Evolutionary conservation across 164 flowering plant species (phyloP).

Genomic region (Platanus orientalis): DNA sequence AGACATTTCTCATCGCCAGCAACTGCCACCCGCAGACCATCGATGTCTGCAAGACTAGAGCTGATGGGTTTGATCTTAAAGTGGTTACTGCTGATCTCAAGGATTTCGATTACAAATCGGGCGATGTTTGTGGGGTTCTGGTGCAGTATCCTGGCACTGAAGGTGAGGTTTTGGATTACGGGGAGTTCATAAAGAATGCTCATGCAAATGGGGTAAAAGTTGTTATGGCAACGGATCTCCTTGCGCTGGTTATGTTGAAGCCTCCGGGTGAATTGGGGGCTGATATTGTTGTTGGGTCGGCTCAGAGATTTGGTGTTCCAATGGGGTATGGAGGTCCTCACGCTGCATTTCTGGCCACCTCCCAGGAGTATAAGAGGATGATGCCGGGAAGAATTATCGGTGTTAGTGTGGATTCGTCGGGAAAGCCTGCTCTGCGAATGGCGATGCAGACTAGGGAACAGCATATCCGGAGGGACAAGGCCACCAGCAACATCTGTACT

Average conservation of each 20-base stretch:
- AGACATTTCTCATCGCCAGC: constrained; percentile 81
- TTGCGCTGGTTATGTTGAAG: constrained; percentile 89
- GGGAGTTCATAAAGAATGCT: constrained; percentile 79
- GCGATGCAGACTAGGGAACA: constrained; percentile 99
- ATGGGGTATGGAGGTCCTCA: constrained; percentile 99
- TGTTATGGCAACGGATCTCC: constrained; percentile 88
- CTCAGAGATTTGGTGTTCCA: constrained; percentile 97
- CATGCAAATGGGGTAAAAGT: constrained; percentile 97
- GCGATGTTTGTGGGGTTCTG: constrained; percentile 97
- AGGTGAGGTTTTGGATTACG: constrained; percentile 86
- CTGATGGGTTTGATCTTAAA: constrained; percentile 78
- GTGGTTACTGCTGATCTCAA: constrained; percentile 65
- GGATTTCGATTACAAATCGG: constrained; percentile 68
- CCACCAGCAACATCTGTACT: constrained; percentile 99
- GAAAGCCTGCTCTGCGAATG: constrained; percentile 93
- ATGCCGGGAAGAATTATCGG: constrained; percentile 99
- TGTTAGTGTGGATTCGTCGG: constrained; percentile 88
- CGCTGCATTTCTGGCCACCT: constrained; percentile 94
- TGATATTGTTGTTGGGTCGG: constrained; percentile 89
- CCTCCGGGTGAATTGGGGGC: constrained; percentile 96
- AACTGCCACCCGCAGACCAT: constrained; percentile 93
- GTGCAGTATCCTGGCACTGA: constrained; percentile 98
- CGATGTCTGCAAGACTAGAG: constrained; percentile 86
- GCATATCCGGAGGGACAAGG: constrained; percentile 96
- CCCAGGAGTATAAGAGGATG: constrained; percentile 97